Percentiles rank a stretch among this genome's conserved stretches.
phyloP scores from a whole-genome alignment of 495 filamentous ascomycete genomes.

The Penicillium paradoxum region DNA sequence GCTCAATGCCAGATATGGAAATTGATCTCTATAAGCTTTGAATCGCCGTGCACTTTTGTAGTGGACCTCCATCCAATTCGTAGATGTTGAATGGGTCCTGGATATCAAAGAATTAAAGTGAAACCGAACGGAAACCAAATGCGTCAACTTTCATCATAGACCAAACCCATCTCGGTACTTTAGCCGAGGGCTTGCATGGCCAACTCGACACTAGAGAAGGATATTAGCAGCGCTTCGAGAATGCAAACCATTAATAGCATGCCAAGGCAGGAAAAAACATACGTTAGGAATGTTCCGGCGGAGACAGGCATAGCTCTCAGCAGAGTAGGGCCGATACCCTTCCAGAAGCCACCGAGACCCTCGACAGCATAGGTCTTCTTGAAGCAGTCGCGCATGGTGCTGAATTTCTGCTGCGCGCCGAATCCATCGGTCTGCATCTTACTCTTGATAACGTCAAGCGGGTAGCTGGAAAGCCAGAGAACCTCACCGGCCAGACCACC shows the following conservation, averaged over 20 bases:
- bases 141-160: conserved; percentile 14
- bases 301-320: conserved; percentile 96
- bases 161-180: neutral
- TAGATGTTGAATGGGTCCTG: conserved; percentile 23
- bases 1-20: conserved; percentile 1
- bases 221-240: conserved; percentile 8
- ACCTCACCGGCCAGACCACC: conserved; percentile 92
- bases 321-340: conserved; percentile 88
- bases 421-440: conserved; percentile 99
- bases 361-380: conserved; percentile 72
- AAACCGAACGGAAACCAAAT: conserved; percentile 15
- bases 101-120: conserved; percentile 28
- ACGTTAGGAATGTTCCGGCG: conserved; percentile 90
- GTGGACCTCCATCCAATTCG: conserved; percentile 10
- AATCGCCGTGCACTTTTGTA: conserved; percentile 20
- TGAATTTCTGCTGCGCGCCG: conserved; percentile 61
- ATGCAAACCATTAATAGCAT: neutral
- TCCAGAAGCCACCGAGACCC: conserved; percentile 87
- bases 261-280: conserved; percentile 18
- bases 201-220: conserved; percentile 35
- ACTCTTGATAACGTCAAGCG: conserved; percentile 96
- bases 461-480: conserved; percentile 88
- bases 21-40: conserved; percentile 10
- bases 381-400: conserved; percentile 86
- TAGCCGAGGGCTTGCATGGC: conserved; percentile 45